Evolutionary conservation across 1,284 basidiomycete species (phyloP), one percentile per base, ranked within the genome.

Genomic region (Taiwanofungus camphoratus): DNA sequence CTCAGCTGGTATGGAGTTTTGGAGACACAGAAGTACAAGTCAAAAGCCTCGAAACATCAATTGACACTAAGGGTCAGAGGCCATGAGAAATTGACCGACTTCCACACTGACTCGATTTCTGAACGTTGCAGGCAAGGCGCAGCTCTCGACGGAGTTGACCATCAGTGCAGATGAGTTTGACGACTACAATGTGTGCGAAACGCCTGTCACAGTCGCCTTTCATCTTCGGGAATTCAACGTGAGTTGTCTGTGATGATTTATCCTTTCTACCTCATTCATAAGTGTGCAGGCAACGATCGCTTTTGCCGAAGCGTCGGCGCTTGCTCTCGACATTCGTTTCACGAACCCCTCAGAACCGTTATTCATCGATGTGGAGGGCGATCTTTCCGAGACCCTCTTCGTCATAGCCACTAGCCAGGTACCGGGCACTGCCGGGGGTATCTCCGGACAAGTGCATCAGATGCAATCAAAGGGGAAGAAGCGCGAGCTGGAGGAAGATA

Each of bases 191-290:
- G 64, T 89, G 6, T 70, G 68, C 50, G 61, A 69, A 3, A 62
- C 74, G 12, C 82, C 86, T 1, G 73, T 75, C 32, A 79, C 76
- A 2, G 73, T 91, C 41, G 78, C 77, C 2, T 89, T 90, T 54
- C 87, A 89, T 61, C 62, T 91, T 31, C 77, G 82, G 27, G 87
- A 91, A 63, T 89, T 91, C 62, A 86, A 80, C 53, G 87, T 88
- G 52, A 49, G 73, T 59, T 13, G 24, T 21, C 39, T 42, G 41
- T 33, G 32, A 29, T 23, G 15, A n/a, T 24, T 22, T 33, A 18
- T 30, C 40, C 13, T 32, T 22, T 1, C 5, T 45, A 29, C 41
- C 12, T 39, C 34, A 41, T 12, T 13, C 41, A 8, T 33, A 16
- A 5, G 26, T 21, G 39, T 41, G 9, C 50, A 90, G 87, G 86